phyloP scores from a whole-genome alignment of 345 rosid genomes.

The Boechera stricta region DNA sequence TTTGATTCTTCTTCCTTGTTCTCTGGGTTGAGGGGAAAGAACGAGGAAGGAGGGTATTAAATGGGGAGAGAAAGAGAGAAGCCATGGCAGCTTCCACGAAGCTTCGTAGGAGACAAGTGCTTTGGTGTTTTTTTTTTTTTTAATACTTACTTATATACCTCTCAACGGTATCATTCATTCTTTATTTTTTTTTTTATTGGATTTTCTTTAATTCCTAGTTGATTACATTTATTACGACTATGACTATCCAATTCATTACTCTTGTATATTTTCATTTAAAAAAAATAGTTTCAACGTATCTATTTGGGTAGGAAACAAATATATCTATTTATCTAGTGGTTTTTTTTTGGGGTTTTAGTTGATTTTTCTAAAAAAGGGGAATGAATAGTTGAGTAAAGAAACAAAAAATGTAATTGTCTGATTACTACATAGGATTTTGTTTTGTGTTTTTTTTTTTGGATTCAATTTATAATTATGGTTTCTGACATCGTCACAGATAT shows the following conservation, averaged over 20 bases:
- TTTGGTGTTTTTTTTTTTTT: constrained; percentile 8
- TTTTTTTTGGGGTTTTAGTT: not conserved
- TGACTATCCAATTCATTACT: not conserved
- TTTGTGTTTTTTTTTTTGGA: constrained; percentile 19
- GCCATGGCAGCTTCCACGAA: constrained; percentile 89
- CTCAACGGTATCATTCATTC: constrained; percentile 16
- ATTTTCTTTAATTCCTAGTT: not conserved
- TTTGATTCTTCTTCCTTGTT: not conserved
- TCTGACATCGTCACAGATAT: constrained; percentile 31
- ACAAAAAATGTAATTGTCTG: constrained; percentile 22
- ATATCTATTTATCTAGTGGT: constrained; percentile 6
- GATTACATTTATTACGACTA: constrained; percentile 7
- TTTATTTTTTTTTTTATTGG: not conserved
- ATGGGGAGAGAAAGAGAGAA: constrained; percentile 46
- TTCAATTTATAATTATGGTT: constrained; percentile 15
- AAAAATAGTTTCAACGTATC: constrained; percentile 1
- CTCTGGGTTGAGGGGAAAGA: constrained; percentile 41
- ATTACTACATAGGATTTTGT: constrained; percentile 21
- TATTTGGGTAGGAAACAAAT: not conserved
- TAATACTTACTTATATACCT: constrained; percentile 23
- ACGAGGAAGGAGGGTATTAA: constrained; percentile 54
- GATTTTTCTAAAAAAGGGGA: not conserved
- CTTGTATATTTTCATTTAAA: too few relatives aligned
- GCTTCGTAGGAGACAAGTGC: constrained; percentile 52
- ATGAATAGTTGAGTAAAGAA: constrained; percentile 15